Percentiles rank a stretch among this genome's conserved stretches.
Conservation (phyloP, 257 asterid genomes). For the Plantago major region DNA sequence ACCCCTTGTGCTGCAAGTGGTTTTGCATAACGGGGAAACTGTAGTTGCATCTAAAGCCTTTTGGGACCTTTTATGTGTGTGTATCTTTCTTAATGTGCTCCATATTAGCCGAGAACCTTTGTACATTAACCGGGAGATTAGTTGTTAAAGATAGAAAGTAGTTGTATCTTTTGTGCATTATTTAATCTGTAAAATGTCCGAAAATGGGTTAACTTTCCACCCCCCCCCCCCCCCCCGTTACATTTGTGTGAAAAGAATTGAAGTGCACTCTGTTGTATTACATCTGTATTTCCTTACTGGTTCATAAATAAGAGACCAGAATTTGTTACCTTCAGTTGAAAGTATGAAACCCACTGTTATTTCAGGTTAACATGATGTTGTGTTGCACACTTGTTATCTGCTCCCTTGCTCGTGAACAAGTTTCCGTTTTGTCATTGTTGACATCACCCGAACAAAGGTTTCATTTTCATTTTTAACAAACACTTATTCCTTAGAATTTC, state of each 20-base stretch:
- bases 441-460: too few species aligned
- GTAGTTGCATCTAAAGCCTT: constrained; percentile 20
- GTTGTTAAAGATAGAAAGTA: constrained; percentile 18
- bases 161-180: constrained; percentile 39
- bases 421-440: too few species aligned
- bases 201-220: background rate
- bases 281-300: constrained; percentile 1
- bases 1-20: constrained; percentile 21
- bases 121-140: constrained; percentile 36
- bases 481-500: too few species aligned
- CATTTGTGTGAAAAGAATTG: constrained; percentile 9
- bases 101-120: constrained; percentile 23
- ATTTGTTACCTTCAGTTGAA: too few species aligned
- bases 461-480: too few species aligned
- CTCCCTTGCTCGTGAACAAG: too few species aligned
- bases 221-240: background rate
- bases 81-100: constrained; percentile 22
- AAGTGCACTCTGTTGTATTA: background rate
- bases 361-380: too few species aligned
- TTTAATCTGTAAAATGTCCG: constrained; percentile 17
- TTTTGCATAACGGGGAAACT: constrained; percentile 20
- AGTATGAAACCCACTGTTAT: too few species aligned
- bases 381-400: too few species aligned
- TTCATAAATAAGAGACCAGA: background rate
- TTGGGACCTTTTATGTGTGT: constrained; percentile 17